Conservation (phyloP, 1,139 yeast species). For the Suhomyces bolitotheri region DNA sequence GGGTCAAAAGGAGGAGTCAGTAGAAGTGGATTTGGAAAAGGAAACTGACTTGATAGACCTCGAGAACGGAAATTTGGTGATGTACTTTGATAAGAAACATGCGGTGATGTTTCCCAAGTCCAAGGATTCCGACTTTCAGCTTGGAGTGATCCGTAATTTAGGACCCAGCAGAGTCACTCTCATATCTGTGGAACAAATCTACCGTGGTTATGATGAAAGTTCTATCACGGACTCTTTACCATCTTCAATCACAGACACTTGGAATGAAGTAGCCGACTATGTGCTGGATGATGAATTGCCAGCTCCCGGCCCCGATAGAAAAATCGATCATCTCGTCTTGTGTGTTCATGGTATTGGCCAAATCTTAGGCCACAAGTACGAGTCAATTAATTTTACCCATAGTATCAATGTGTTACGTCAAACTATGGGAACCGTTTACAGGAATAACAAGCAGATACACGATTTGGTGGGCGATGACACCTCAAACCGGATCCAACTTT, state of each 20-base stretch:
- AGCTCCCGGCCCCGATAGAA: slow-evolving; percentile 34
- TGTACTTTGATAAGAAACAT: slow-evolving; percentile 33
- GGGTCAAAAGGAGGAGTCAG: slow-evolving; percentile 9
- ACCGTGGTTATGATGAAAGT: slow-evolving; percentile 39
- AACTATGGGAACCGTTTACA: slow-evolving; percentile 58
- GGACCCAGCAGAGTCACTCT: slow-evolving; percentile 35
- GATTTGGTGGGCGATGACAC: slow-evolving; percentile 31
- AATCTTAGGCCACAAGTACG: slow-evolving; percentile 73
- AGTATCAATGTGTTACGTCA: slow-evolving; percentile 72
- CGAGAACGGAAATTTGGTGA: slow-evolving; percentile 31
- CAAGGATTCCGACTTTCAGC: slow-evolving; percentile 35
- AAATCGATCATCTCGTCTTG: slow-evolving; percentile 75
- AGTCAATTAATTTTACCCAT: slow-evolving; percentile 83
- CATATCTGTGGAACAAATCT: slow-evolving; percentile 38
- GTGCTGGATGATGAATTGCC: slow-evolving; percentile 3
- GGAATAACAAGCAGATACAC: slow-evolving; percentile 44
- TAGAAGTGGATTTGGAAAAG: slow-evolving; percentile 19
- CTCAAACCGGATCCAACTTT: slow-evolving; percentile 69
- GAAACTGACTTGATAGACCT: slow-evolving; percentile 35
- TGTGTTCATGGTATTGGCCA: slow-evolving; percentile 97
- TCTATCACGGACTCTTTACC: slow-evolving; percentile 33
- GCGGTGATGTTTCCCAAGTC: slow-evolving; percentile 43
- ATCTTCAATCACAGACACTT: slow-evolving; percentile 50
- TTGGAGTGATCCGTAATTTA: slow-evolving; percentile 41
- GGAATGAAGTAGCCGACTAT: slow-evolving; percentile 31